Base-by-base conservation (phyloP, 1,139 yeast species). In the Kodamaea sp. region DNA sequence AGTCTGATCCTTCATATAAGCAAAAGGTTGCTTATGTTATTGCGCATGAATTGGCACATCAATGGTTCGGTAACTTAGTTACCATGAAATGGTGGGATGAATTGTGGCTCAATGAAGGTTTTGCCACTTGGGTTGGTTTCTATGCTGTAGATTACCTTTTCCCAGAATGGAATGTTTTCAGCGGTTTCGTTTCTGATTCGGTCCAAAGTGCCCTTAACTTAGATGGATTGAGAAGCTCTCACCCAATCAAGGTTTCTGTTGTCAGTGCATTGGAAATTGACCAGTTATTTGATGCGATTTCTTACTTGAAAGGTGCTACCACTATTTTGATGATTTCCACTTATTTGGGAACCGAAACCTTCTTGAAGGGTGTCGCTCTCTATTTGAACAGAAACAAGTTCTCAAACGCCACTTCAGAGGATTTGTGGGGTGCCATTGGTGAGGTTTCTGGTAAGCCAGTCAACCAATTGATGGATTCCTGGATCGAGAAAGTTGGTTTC, bases 31-130 rank as follows among this genome's bases (percentile, higher is more conserved):
- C 92, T 12, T 90, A 87, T 59, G 95, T 87, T 31, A 88, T 87
- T 35, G 87, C 84, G 60, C 96, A 87, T 66, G 96, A 87, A 65
- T 73, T 87, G 57, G 95, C 95, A 23, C 96, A 87, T 60, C 95
- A 87, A 65, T 87, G 96, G 96, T 87, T 87, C 60, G 96, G 96
- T 49, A 83, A 87, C 63, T 70, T 87, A 54, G 95, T 86, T 43
- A 87, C 96, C 46, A 87, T 87, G 96, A 86, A 85, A 53, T 87
- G 92, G 88, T 87, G 96, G 96, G 94, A 87, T 61, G 95, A 86
- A 44, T 75, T 87, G 48, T 87, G 95, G 95, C 75, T 87, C 50
- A 87, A 87, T 61, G 96, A 87, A 65, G 95, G 95, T 24, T 84
- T 84, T 57, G 94, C 92, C 38, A 84, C 92, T 37, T 84, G 86